Conservation (phyloP, 345 rosid genomes). For the Firmiana major region DNA sequence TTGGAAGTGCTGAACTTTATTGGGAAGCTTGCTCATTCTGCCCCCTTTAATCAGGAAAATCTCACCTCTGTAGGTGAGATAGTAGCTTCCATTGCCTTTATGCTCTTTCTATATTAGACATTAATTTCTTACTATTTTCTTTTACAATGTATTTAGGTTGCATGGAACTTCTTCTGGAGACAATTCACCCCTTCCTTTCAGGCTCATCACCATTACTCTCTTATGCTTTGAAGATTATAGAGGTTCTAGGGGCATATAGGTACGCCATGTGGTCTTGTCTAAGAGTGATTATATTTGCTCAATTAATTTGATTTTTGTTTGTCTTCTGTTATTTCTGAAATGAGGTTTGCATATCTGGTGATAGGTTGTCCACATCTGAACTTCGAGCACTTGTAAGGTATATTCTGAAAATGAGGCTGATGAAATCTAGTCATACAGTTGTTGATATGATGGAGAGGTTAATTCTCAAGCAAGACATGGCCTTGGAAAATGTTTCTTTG, state of each 20-base stretch:
- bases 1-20: slow-evolving; percentile 74
- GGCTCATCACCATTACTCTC: slow-evolving; percentile 83
- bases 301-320: slow-evolving; percentile 16
- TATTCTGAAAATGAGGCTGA: slow-evolving; percentile 73
- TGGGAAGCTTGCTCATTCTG: slow-evolving; percentile 78
- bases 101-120: neutral
- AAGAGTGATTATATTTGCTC: slow-evolving; percentile 3
- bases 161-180: slow-evolving; percentile 89
- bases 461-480: slow-evolving; percentile 78
- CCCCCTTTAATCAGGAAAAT: slow-evolving; percentile 89
- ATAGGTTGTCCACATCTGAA: slow-evolving; percentile 93
- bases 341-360: slow-evolving; percentile 28
- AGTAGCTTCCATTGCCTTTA: slow-evolving; percentile 10
- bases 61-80: slow-evolving; percentile 90
- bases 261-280: slow-evolving; percentile 23
- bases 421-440: slow-evolving; percentile 67
- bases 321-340: slow-evolving; percentile 17
- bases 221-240: slow-evolving; percentile 87
- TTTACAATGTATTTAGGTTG: slow-evolving; percentile 53
- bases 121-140: slow-evolving; percentile 28
- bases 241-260: slow-evolving; percentile 96
- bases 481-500: slow-evolving; percentile 72
- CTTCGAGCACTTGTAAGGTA: slow-evolving; percentile 79
- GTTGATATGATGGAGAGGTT: slow-evolving; percentile 94
- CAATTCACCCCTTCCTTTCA: slow-evolving; percentile 74